Evolutionary conservation across 2,329 filamentous ascomycete genomes (phyloP).

Genomic region (Fusarium torulosum): DNA sequence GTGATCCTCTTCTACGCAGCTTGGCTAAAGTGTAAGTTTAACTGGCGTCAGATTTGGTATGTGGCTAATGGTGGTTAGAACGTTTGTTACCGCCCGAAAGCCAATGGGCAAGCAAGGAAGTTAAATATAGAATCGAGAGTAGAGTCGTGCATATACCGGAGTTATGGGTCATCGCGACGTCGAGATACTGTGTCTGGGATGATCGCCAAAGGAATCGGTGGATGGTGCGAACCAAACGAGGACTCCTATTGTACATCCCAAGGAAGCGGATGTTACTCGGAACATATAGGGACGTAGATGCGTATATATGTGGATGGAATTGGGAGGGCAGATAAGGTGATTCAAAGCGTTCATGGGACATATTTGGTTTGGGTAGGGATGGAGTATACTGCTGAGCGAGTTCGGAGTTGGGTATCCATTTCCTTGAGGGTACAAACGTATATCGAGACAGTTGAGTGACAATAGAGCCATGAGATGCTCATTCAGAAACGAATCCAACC

Average conservation of each 20-base stretch:
- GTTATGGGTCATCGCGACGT: constrained; percentile 13
- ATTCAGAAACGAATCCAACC: not conserved
- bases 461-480: not conserved
- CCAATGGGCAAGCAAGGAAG: constrained; percentile 23
- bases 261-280: not conserved
- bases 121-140: constrained; percentile 1
- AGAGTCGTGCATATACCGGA: constrained; percentile 23
- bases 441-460: not conserved
- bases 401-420: not conserved
- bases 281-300: not conserved
- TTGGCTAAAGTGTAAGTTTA: constrained; percentile 51
- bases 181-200: not conserved
- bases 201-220: not conserved
- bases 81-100: constrained; percentile 52
- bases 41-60: fast-evolving
- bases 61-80: constrained; percentile 35
- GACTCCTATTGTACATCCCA: not conserved
- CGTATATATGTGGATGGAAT: not conserved
- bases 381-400: not conserved
- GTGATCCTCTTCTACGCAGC: constrained; percentile 48
- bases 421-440: not conserved
- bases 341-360: not conserved
- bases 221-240: constrained; percentile 10
- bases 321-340: not conserved
- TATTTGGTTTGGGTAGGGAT: not conserved